Base-by-base conservation (phyloP, 176 grass and related monocot genomes). In the Bothriochloa decipiens region DNA sequence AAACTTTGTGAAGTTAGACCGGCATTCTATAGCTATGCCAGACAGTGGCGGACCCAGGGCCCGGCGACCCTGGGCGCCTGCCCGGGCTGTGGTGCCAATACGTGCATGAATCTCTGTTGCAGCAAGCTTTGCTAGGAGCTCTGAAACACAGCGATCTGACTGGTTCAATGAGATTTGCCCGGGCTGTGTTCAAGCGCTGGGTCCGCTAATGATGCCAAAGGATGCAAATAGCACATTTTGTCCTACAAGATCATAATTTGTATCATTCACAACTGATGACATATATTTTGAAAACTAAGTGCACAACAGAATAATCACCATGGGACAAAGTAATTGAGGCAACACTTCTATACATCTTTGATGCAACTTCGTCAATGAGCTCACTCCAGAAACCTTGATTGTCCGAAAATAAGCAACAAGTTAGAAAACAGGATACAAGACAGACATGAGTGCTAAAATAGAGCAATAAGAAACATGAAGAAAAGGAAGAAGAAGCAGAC, bases 151-250 rank as follows among this genome's bases (percentile, higher is more conserved):
- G 33, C 33, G 33, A 35, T 35, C 33, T 35, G 33, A 35, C 33
- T 4, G 33, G 33, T 4, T 35, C 33, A 35, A 35, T 35, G 33
- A 35, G 33, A 35, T 35, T 35, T 35, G 33, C 33, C 33, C 33
- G 33, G 33, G 33, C 33, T 35, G 33, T 35, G 33, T 2, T 35
- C 33, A 35, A 35, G 33, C 33, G 33, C 33, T 35, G 33, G 33
- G 33, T 35, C 33, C 33, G 33, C 4, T 35, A 35, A 35, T 35
- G 2, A 85, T 46, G 8, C 40, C 40, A 36, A 3, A 79, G 66
- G 26, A 86, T 79, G 75, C 66, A 47, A 85, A 85, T 40, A 69
- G 17, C 67, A 40, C 18, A 10, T 69, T n/a, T 1, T 58, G 6
- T 15, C 74, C 83, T 85, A 29, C 17, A 74, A 61, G n/a, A 16